Percentiles rank a stretch among this genome's conserved stretches.
Evolutionary conservation across 805 yeast genomes (phyloP).

Genomic region (Scheffersomyces amazonensis): DNA sequence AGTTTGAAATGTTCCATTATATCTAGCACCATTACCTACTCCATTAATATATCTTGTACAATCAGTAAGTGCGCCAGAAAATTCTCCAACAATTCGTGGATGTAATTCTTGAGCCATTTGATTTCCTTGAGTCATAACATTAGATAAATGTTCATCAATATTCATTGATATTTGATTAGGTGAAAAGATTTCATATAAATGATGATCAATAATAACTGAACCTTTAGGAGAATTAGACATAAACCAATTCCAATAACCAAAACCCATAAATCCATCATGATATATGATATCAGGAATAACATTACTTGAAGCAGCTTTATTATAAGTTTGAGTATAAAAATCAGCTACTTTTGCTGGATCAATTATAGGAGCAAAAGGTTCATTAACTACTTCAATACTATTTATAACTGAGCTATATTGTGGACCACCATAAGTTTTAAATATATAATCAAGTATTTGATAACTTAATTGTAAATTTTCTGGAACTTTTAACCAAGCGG

Average conservation of each 20-base stretch:
- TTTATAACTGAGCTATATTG: slow-evolving; percentile 8
- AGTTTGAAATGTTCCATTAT: slow-evolving; percentile 43
- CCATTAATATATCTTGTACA: slow-evolving; percentile 72
- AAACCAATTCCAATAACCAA: slow-evolving; percentile 15
- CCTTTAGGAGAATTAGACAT: slow-evolving; percentile 9
- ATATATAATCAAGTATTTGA: slow-evolving; percentile 11
- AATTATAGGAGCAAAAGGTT: slow-evolving; percentile 23
- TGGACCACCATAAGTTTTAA: slow-evolving; percentile 12
- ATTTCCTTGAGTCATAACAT: slow-evolving; percentile 13
- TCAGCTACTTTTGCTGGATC: slow-evolving; percentile 18
- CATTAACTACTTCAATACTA: slow-evolving; percentile 26
- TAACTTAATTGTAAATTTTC: slow-evolving; percentile 9
- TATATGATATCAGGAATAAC: slow-evolving; percentile 8
- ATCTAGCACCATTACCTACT: slow-evolving; percentile 62
- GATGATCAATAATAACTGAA: slow-evolving; percentile 20
- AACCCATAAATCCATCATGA: slow-evolving; percentile 16
- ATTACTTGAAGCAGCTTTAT: slow-evolving; percentile 3
- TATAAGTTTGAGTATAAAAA: slow-evolving; percentile 19
- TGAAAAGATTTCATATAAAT: slow-evolving; percentile 22
- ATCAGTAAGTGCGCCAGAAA: slow-evolving; percentile 73
- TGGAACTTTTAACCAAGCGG: slow-evolving; percentile 11
- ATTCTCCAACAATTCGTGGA: slow-evolving; percentile 63
- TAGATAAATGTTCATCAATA: slow-evolving; percentile 11
- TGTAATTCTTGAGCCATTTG: slow-evolving; percentile 33
- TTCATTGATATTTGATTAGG: slow-evolving; percentile 10